These are phyloP conservation scores for Ceriops zippeliana DNA, from an alignment of 345 rosid species.

Conservation along the genomic window DNA sequence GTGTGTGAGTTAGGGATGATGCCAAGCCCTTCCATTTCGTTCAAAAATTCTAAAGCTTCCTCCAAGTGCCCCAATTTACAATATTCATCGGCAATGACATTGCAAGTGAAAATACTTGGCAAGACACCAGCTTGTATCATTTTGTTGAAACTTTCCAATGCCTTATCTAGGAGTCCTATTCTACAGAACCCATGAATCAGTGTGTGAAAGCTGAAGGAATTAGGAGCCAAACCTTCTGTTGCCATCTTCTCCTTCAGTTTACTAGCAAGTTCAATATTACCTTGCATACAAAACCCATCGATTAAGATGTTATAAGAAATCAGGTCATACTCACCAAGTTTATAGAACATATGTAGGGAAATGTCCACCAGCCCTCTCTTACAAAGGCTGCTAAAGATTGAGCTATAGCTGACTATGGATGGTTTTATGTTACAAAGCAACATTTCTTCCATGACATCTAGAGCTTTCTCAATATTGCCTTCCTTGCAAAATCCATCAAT, in stretches of 20 bases:
- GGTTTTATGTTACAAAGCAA: conserved; percentile 28
- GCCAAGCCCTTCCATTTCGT: conserved; percentile 30
- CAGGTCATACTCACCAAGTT: conserved; percentile 33
- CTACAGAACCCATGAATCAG: conserved; percentile 44
- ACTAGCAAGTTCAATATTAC: conserved; percentile 40
- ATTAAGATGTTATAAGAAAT: conserved; percentile 37
- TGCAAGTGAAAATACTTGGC: conserved; percentile 39
- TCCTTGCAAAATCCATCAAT: conserved; percentile 46
- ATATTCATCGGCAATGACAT: conserved; percentile 33
- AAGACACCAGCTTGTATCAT: conserved; percentile 37
- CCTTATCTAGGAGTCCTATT: conserved; percentile 38
- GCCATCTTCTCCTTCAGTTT: conserved; percentile 40
- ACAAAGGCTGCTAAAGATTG: conserved; percentile 33
- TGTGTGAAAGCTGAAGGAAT: conserved; percentile 23
- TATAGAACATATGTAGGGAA: conserved; percentile 23
- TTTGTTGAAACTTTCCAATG: conserved; percentile 26
- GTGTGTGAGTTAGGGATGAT: conserved; percentile 40
- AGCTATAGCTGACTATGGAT: conserved; percentile 35
- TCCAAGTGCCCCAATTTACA: conserved; percentile 27
- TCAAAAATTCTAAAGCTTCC: conserved; percentile 40
- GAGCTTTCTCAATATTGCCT: conserved; percentile 37
- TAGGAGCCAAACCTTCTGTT: conserved; percentile 30
- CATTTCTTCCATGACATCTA: conserved; percentile 44
- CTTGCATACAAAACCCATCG: conserved; percentile 30
- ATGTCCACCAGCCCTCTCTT: conserved; percentile 32